Evolutionary conservation across 768 basidiomycete species (phyloP).

Genomic region (Pluteus cervinus): DNA sequence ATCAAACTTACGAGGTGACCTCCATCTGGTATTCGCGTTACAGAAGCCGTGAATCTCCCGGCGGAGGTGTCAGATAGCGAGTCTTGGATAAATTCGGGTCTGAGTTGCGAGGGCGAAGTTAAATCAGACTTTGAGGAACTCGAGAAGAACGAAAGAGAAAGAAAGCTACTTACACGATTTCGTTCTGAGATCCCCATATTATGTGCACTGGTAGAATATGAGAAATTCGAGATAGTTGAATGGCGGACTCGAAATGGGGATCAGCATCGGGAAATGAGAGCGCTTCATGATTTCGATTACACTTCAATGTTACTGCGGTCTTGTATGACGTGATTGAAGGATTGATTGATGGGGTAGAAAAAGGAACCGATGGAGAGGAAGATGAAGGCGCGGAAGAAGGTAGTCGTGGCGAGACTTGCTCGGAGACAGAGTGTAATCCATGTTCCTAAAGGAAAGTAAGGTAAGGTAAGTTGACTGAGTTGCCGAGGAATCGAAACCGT

Average conservation of each 20-base stretch:
- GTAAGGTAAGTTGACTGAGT: too few species aligned
- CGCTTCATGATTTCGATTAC: slow-evolving; percentile 38
- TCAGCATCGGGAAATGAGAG: slow-evolving; percentile 37
- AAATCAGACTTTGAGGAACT: slow-evolving; percentile 1
- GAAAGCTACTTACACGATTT: slow-evolving; percentile 32
- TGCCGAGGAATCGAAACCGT: too few species aligned
- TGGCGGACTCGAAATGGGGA: slow-evolving; percentile 35
- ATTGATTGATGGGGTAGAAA: too few species aligned
- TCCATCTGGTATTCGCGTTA: slow-evolving; percentile 33
- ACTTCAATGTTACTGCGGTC: slow-evolving; percentile 35
- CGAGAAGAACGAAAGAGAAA: slow-evolving; percentile 1
- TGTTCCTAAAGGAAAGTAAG: slow-evolving; percentile 21
- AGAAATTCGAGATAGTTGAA: slow-evolving; percentile 27
- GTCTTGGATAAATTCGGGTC: slow-evolving; percentile 38
- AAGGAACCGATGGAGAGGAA: too few species aligned
- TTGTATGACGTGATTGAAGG: too few species aligned
- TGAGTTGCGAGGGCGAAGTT: slow-evolving; percentile 10
- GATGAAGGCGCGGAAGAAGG: too few species aligned
- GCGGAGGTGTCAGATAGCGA: slow-evolving; percentile 33
- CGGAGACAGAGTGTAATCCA: slow-evolving; percentile 23
- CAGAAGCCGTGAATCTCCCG: slow-evolving; percentile 37
- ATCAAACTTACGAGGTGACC: slow-evolving; percentile 36
- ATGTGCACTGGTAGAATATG: slow-evolving; percentile 34
- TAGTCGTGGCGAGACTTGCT: slow-evolving; percentile 12
- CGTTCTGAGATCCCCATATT: slow-evolving; percentile 40